Base-by-base conservation (phyloP, 331 rosid genomes). In the Phaseolus coccineus region DNA sequence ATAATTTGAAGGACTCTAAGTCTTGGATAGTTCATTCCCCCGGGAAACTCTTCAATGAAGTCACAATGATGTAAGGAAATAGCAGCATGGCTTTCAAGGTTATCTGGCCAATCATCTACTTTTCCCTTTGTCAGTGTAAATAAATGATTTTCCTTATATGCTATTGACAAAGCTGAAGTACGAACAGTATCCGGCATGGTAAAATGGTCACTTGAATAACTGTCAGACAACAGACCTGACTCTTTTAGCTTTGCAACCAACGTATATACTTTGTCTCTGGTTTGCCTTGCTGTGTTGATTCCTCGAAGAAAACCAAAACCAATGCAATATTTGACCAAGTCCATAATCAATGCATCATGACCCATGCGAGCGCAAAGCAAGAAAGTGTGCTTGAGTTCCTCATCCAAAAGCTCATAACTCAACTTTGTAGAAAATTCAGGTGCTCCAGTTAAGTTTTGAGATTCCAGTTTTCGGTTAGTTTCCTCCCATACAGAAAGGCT, bases 41-140 rank as follows among this genome's bases (percentile, higher is more conserved):
- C 44, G 10, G 79, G 85, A 52, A 81, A 77, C 4, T 61, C 72
- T 0, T 24, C 3, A 4, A 56, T 56, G 62, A 50, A 40, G 24
- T 77, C 40, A 69, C 81, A 57, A 5, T 69, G 53, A 8, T 27
- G 66, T 12, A 89, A 72, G 10, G 83, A 87, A 57, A 89, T 84
- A 11, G 30, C n/a, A 55, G 73, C 15, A 55, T 30, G 74, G n/a
- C 64, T 82, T 52, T 75, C 13, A 35, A 80, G 10, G n/a, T 74
- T 40, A n/a, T 64, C 30, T 0, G 86, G 86, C 87, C 80, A 83
- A 14, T 48, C 65, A 47, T 50, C 52, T 37, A 82, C 31, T 14
- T 62, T 79, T 2, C 22, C 72, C 61, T 40, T 27, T 39, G 63
- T 73, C 73, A 68, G 10, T 5, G 83, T 40, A 68, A 84, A 85